phyloP scores from a whole-genome alignment of 306 rosid genomes.

The Castanopsis chinensis region DNA sequence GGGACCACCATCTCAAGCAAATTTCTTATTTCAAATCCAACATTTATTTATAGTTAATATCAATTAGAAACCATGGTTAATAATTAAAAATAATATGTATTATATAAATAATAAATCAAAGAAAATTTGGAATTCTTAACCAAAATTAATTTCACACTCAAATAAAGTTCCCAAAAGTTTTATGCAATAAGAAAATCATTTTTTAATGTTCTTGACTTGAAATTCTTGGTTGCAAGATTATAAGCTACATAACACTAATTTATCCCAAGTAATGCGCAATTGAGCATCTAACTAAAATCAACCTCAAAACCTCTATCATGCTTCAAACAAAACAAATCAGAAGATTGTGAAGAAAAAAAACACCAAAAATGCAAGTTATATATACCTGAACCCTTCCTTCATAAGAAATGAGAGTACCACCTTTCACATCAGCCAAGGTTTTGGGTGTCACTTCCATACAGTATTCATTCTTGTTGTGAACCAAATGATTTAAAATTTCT shows the following conservation, averaged over 20 bases:
- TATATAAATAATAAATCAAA: background rate
- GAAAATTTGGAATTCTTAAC: background rate
- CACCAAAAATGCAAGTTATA: conserved; percentile 5
- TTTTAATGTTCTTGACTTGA: too few relatives aligned
- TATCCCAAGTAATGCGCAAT: background rate
- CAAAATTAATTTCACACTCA: background rate
- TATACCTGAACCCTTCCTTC: conserved; percentile 88
- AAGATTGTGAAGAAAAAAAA: conserved; percentile 3
- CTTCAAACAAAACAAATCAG: conserved; percentile 6
- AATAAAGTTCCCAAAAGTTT: too few relatives aligned
- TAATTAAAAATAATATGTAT: background rate
- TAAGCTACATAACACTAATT: background rate
- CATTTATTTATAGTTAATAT: too few relatives aligned
- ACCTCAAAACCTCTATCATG: background rate
- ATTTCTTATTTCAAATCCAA: too few relatives aligned
- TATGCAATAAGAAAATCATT: too few relatives aligned
- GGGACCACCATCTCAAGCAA: too few relatives aligned
- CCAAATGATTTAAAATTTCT: conserved; percentile 78
- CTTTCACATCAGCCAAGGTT: conserved; percentile 98
- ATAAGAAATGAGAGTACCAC: conserved; percentile 95
- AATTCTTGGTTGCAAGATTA: background rate
- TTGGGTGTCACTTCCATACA: conserved; percentile 98
- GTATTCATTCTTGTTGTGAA: conserved; percentile 82
- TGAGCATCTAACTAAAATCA: background rate
- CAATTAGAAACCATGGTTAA: too few relatives aligned